Percentiles rank a stretch among this genome's conserved stretches.
phyloP scores from a whole-genome alignment of 768 basidiomycete species.

The Termitomyces sp. region DNA sequence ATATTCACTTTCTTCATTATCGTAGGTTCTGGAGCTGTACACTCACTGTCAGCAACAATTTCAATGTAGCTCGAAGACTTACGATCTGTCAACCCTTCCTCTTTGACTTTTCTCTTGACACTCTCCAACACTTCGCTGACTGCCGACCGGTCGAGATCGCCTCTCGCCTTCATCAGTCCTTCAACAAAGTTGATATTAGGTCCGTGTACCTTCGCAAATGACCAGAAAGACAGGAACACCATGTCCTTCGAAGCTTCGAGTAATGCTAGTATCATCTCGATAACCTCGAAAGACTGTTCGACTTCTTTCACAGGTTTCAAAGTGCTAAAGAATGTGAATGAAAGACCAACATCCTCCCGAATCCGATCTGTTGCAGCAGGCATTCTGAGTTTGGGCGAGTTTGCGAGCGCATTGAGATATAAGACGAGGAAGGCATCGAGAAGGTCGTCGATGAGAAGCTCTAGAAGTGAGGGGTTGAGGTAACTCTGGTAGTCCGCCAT shows the following conservation, averaged over 20 bases:
- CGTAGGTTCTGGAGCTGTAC: slow-evolving; percentile 74
- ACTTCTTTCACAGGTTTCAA: slow-evolving; percentile 79
- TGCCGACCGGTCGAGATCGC: slow-evolving; percentile 86
- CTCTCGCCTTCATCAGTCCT: slow-evolving; percentile 81
- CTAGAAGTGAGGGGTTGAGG: slow-evolving; percentile 87
- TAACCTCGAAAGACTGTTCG: slow-evolving; percentile 78
- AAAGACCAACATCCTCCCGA: slow-evolving; percentile 72
- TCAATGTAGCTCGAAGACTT: slow-evolving; percentile 33
- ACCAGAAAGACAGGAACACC: slow-evolving; percentile 90
- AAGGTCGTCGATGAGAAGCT: slow-evolving; percentile 89
- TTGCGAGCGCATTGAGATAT: slow-evolving; percentile 85
- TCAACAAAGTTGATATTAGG: slow-evolving; percentile 93
- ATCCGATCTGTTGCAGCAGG: slow-evolving; percentile 84
- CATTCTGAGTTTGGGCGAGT: slow-evolving; percentile 82
- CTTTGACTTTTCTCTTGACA: slow-evolving; percentile 88
- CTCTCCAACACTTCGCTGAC: slow-evolving; percentile 93
- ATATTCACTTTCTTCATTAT: slow-evolving; percentile 90
- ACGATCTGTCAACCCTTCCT: slow-evolving; percentile 83
- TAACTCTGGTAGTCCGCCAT: slow-evolving; percentile 92
- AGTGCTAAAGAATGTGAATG: slow-evolving; percentile 77
- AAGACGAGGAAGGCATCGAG: slow-evolving; percentile 86
- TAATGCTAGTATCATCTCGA: slow-evolving; percentile 80
- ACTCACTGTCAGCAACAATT: not conserved
- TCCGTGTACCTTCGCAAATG: slow-evolving; percentile 91
- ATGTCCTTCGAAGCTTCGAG: slow-evolving; percentile 86